Conservation (phyloP, 257 asterid species). For the Salvia rosmarinus region DNA sequence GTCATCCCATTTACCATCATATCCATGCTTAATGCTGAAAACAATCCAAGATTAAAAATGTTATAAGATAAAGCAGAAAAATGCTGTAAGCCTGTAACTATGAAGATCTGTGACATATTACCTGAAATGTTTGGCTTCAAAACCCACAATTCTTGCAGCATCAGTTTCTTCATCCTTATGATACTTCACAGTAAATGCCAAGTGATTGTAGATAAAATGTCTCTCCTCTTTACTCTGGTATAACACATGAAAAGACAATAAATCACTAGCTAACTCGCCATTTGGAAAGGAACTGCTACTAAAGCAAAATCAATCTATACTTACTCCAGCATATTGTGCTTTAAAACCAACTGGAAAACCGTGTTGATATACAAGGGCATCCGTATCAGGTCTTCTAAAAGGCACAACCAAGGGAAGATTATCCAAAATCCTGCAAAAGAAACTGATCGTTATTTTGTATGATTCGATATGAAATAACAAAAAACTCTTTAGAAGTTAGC, state of each 20-base stretch:
- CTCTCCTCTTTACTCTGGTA: slow-evolving; percentile 72
- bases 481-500: slow-evolving; percentile 23
- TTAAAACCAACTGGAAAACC: slow-evolving; percentile 83
- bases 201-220: slow-evolving; percentile 76
- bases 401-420: slow-evolving; percentile 92
- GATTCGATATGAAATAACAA: slow-evolving; percentile 15
- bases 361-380: slow-evolving; percentile 64
- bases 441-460: slow-evolving; percentile 30
- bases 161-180: slow-evolving; percentile 74
- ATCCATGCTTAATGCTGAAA: slow-evolving; percentile 77
- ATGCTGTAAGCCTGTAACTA: background rate
- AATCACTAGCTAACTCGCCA: slow-evolving; percentile 29
- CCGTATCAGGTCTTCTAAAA: slow-evolving; percentile 66
- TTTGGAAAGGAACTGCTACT: slow-evolving; percentile 12
- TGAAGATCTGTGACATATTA: slow-evolving; percentile 31
- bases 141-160: slow-evolving; percentile 89
- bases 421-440: slow-evolving; percentile 75
- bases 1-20: slow-evolving; percentile 74
- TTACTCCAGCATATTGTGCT: slow-evolving; percentile 85
- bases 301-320: slow-evolving; percentile 38
- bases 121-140: slow-evolving; percentile 85
- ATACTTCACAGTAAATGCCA: slow-evolving; percentile 71
- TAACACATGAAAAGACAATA: slow-evolving; percentile 22
- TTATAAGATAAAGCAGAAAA: slow-evolving; percentile 18
- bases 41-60: slow-evolving; percentile 30